A percentile compares a stretch with the other conserved stretches of the same genome.
Evolutionary conservation across 1,139 yeast species (phyloP).

Genomic region (Saccharomyces hybrid): DNA sequence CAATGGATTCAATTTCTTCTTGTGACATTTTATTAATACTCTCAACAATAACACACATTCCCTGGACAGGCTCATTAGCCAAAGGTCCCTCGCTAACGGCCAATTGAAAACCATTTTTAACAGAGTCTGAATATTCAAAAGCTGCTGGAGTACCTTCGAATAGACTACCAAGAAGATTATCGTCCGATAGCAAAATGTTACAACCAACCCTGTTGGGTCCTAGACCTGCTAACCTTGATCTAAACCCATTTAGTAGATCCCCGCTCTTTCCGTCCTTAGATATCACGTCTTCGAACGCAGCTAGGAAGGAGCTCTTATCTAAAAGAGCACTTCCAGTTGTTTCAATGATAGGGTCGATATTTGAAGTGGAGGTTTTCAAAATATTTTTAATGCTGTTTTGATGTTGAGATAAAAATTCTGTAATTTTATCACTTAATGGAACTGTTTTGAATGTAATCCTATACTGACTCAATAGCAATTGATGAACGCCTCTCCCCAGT

Average conservation of each 20-base stretch:
- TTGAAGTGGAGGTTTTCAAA: slow-evolving; percentile 7
- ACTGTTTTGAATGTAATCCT: slow-evolving; percentile 42
- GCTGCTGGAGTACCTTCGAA: slow-evolving; percentile 13
- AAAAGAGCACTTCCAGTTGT: slow-evolving; percentile 18
- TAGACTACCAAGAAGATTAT: slow-evolving; percentile 33
- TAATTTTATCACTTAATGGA: slow-evolving; percentile 50
- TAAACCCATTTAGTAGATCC: slow-evolving; percentile 17
- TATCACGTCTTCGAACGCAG: slow-evolving; percentile 34
- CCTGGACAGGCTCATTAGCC: slow-evolving; percentile 81
- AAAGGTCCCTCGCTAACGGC: slow-evolving; percentile 83
- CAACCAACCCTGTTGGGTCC: slow-evolving; percentile 78
- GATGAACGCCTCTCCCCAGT: slow-evolving; percentile 38
- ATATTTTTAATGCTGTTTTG: slow-evolving; percentile 37
- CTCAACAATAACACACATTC: slow-evolving; percentile 53
- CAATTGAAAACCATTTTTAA: slow-evolving; percentile 77
- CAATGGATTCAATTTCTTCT: slow-evolving; percentile 30
- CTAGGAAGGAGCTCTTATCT: slow-evolving; percentile 30
- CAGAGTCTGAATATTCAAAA: slow-evolving; percentile 55
- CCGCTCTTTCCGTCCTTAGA: slow-evolving; percentile 20
- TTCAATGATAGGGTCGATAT: slow-evolving; percentile 15
- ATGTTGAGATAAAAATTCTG: slow-evolving; percentile 44
- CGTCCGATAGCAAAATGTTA: slow-evolving; percentile 56
- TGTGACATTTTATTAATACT: slow-evolving; percentile 34
- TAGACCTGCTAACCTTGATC: slow-evolving; percentile 50
- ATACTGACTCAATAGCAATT: slow-evolving; percentile 42